Base-by-base conservation (phyloP, 1,284 basidiomycete genomes). In the Trichosporon sp. region DNA sequence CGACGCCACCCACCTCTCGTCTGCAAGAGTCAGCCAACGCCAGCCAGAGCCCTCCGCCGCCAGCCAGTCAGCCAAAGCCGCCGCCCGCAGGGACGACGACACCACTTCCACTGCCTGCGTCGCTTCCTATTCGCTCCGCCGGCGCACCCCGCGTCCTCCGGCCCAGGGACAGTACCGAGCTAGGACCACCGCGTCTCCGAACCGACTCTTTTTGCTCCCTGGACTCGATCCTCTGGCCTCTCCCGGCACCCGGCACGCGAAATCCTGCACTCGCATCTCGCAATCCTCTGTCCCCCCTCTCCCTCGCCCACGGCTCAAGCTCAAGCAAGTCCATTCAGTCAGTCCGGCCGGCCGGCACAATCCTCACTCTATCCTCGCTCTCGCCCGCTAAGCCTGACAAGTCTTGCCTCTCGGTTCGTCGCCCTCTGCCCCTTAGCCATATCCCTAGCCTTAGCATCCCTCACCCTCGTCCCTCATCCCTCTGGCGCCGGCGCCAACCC, bases 161-260 rank as follows among this genome's bases (percentile, higher is more conserved):
- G 49, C 11, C 49, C 49, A 54, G 49, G 49, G 49, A 54, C 49
- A 31, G 49, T n/a, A 16, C 31, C 49, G 49, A 54, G 49, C 49
- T 54, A 54, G 49, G 49, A 29, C 49, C 49, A 29, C 49, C 49
- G 49, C 49, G 49, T 29, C 49, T 29, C 49, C 49, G 49, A 54
- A 54, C 49, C 49, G 49, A 29, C 49, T 8, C 46, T 52, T 7
- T 7, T 52, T 23, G 13, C 46, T 25, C 46, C 46, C 46, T 52
- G 11, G 46, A n/a, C n/a, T n/a, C 46, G 46, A 23, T 29, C 7
- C 27, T 6, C 49, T 27, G 27, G 16, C 49, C 23, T 29, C 23
- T 9, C 11, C 44, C 44, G 7, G 23, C 36, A 21, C 19, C 4
- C 5, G 37, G 16, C 49, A 11, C 27, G 49, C 25, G 14, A 44